phyloP scores from a whole-genome alignment of 768 basidiomycete species.

The Phaffia australis region DNA sequence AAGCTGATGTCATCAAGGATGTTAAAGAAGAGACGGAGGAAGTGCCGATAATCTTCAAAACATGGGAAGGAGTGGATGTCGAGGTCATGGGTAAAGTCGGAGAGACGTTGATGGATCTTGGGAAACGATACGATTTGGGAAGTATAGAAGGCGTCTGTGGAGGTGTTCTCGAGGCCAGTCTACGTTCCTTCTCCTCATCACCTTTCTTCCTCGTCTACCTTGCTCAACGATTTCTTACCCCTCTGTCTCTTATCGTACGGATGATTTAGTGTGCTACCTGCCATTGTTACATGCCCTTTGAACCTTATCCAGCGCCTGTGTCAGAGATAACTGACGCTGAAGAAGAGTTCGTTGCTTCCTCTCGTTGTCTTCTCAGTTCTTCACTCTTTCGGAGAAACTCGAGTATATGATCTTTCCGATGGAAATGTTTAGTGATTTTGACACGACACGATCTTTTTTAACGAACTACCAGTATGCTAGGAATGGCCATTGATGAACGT shows the following conservation, averaged over 20 bases:
- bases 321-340: slow-evolving; percentile 1
- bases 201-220: background rate
- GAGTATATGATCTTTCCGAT: no score
- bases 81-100: slow-evolving; percentile 4
- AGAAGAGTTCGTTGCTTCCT: slow-evolving; percentile 13
- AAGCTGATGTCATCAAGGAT: background rate
- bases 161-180: slow-evolving; percentile 20
- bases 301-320: slow-evolving; percentile 12
- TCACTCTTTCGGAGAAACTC: background rate
- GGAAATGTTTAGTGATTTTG: no score
- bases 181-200: background rate
- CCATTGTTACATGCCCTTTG: slow-evolving; percentile 12
- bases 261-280: slow-evolving; percentile 16
- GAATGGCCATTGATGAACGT: slow-evolving; percentile 17
- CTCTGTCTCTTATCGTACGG: background rate
- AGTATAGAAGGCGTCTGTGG: slow-evolving; percentile 23
- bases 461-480: slow-evolving; percentile 14
- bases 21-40: background rate
- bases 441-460: no score
- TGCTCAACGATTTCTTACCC: no score
- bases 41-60: slow-evolving; percentile 16
- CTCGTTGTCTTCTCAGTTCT: background rate
- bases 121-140: slow-evolving; percentile 20
- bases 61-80: slow-evolving; percentile 23
- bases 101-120: slow-evolving; percentile 25